Evolutionary conservation across 345 rosid genomes (phyloP).

Genomic region (Rhodamnia rubescens): DNA sequence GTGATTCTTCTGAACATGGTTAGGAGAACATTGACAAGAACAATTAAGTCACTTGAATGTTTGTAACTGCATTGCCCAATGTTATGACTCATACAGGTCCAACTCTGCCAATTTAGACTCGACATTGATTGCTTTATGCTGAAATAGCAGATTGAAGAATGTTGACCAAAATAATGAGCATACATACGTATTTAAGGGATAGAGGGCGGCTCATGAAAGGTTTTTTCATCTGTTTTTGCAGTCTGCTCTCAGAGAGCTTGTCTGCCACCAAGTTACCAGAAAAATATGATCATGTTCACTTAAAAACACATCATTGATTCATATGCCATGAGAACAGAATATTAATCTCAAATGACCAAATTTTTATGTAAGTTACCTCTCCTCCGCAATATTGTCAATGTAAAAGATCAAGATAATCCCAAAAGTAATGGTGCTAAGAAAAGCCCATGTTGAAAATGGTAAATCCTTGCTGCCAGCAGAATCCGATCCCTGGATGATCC

Average conservation of each 20-base stretch:
- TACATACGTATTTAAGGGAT: not conserved
- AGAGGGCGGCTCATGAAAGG: not conserved
- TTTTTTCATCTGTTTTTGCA: not conserved
- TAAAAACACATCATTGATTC: not conserved
- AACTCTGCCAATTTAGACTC: not conserved
- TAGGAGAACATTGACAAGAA: not conserved
- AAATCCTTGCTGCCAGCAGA: constrained; percentile 34
- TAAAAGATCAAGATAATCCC: constrained; percentile 84
- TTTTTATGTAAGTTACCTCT: constrained; percentile 40
- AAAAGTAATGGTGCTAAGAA: constrained; percentile 61
- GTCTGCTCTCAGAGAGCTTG: not conserved
- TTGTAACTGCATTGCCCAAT: not conserved
- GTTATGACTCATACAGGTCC: not conserved
- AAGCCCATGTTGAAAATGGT: constrained; percentile 92
- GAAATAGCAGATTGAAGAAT: not conserved
- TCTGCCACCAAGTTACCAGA: not conserved
- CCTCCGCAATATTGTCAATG: constrained; percentile 84
- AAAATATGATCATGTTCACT: not conserved
- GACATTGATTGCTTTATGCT: not conserved
- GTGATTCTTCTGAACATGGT: not conserved
- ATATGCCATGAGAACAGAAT: not conserved
- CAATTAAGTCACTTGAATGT: not conserved
- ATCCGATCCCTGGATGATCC: constrained; percentile 59
- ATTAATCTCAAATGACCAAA: not conserved
- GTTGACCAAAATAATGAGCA: not conserved